Percentiles rank a stretch among this genome's conserved stretches.
These are phyloP conservation scores for Verbena officinalis DNA, from an alignment of 257 asterid genomes.

Conservation along the genomic window DNA sequence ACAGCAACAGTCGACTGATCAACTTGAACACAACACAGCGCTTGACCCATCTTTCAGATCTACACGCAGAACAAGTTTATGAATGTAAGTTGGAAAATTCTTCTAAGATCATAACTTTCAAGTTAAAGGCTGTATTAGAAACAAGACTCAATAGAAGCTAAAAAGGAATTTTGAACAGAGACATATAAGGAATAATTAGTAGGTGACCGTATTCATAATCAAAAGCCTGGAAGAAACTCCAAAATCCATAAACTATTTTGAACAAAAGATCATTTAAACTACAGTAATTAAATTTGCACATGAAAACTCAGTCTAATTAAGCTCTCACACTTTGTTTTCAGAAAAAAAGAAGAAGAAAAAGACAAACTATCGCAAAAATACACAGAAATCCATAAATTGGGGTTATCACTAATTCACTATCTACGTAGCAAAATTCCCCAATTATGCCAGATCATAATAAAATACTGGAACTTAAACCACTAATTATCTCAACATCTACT, in stretches of 20 bases:
- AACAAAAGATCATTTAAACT: background rate
- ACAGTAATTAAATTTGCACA: background rate
- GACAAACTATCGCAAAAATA: background rate
- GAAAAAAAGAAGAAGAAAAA: background rate
- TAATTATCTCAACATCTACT: conserved; percentile 5
- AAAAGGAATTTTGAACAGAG: background rate
- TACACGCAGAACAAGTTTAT: conserved; percentile 4
- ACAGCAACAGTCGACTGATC: conserved; percentile 42
- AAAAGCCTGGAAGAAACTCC: background rate
- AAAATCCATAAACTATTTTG: background rate
- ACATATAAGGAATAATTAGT: background rate
- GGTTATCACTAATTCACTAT: too few species aligned
- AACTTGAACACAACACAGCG: conserved; percentile 37
- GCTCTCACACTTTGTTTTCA: background rate
- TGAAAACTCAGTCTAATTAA: background rate
- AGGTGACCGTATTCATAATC: background rate
- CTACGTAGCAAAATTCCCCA: background rate
- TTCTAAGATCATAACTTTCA: background rate
- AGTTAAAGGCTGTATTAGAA: background rate
- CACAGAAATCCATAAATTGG: conserved; percentile 1
- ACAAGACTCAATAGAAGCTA: background rate
- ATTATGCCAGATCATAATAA: background rate
- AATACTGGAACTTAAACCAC: background rate
- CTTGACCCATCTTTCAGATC: conserved; percentile 41
- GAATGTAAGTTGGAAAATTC: background rate